A percentile compares a stretch with the other conserved stretches of the same genome.
Evolutionary conservation across 2,329 filamentous ascomycete species (phyloP).

Genomic region (Penicillium sp.): DNA sequence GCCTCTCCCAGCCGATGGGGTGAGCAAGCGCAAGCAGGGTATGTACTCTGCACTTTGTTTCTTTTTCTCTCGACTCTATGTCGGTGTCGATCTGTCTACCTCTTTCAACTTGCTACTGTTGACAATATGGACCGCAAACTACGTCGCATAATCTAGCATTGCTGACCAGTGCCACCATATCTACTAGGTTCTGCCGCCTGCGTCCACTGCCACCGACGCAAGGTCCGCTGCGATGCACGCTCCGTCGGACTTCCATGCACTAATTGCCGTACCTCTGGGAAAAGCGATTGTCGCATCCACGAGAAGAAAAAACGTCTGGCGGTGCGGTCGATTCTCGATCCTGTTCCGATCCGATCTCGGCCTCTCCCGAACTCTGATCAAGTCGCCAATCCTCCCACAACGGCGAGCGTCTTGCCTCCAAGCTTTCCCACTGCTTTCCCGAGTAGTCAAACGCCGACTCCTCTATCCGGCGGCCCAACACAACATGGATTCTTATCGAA

Average conservation of each 20-base stretch:
- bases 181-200: slow-evolving; percentile 49
- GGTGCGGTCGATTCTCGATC: slow-evolving; percentile 46
- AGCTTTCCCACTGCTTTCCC: slow-evolving; percentile 35
- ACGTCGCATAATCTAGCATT: not conserved
- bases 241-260: slow-evolving; percentile 54
- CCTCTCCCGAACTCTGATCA: slow-evolving; percentile 35
- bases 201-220: slow-evolving; percentile 55
- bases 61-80: not conserved
- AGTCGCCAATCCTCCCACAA: slow-evolving; percentile 24
- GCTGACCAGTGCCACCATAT: slow-evolving; percentile 21
- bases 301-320: slow-evolving; percentile 56
- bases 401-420: slow-evolving; percentile 25
- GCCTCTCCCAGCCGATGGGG: slow-evolving; percentile 37
- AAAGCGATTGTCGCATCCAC: slow-evolving; percentile 52
- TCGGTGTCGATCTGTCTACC: not conserved
- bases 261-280: slow-evolving; percentile 51
- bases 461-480: slow-evolving; percentile 18
- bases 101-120: not conserved
- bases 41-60: slow-evolving; percentile 14
- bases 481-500: slow-evolving; percentile 25
- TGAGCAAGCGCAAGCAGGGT: slow-evolving; percentile 47
- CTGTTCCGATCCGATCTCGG: slow-evolving; percentile 52
- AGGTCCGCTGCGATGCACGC: slow-evolving; percentile 57
- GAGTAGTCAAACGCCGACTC: slow-evolving; percentile 21
- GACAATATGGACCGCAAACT: not conserved